phyloP scores from a whole-genome alignment of 2,329 filamentous ascomycete species.

The Fusarium duplospermum region DNA sequence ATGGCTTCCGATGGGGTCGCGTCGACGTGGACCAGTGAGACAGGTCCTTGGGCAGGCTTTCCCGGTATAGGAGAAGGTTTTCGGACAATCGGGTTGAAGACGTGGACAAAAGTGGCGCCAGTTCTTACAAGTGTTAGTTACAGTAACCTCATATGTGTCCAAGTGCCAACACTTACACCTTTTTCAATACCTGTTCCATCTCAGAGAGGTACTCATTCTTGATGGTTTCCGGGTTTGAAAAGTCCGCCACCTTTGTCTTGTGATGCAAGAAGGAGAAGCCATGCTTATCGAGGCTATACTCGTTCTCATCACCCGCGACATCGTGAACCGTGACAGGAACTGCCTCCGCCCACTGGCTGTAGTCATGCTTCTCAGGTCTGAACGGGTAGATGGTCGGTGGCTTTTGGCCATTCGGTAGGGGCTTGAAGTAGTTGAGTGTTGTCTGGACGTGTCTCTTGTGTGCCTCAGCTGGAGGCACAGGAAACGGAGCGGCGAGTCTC shows the following conservation, averaged over 20 bases:
- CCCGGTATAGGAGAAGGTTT: neutral
- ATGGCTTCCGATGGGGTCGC: neutral
- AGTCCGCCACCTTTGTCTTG: neutral
- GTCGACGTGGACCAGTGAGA: neutral
- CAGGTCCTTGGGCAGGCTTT: neutral
- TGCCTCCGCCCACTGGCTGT: neutral
- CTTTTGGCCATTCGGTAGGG: too few relatives aligned
- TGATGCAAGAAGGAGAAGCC: neutral
- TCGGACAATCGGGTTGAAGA: neutral
- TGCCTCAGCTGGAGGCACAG: too few relatives aligned
- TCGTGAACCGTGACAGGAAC: neutral
- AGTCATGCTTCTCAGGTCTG: neutral
- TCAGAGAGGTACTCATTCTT: neutral
- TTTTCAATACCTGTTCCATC: neutral
- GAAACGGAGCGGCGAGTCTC: too few relatives aligned
- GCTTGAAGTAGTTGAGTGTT: too few relatives aligned
- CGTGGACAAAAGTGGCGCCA: neutral
- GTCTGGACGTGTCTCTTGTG: too few relatives aligned
- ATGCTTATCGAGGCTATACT: neutral
- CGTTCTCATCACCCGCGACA: neutral
- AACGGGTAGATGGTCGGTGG: too few relatives aligned
- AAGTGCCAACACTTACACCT: too few relatives aligned
- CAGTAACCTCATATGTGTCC: too few relatives aligned
- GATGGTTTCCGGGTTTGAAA: neutral
- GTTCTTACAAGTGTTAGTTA: neutral